Evolutionary conservation across 148 eudicot species (phyloP).

Genomic region (Talinum fruticosum): DNA sequence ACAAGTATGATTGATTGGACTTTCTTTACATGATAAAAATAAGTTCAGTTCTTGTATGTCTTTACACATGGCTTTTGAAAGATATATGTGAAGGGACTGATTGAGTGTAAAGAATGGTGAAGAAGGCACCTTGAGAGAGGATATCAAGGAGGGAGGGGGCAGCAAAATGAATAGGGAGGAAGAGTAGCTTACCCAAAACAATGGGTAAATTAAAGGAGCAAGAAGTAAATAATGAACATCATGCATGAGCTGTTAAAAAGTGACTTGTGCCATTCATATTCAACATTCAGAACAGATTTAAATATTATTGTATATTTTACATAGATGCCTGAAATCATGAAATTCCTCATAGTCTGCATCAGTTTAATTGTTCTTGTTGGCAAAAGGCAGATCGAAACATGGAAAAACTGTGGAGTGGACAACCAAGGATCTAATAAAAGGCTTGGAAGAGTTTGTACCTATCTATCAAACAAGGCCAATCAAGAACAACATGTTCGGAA

Average conservation of each 20-base stretch:
- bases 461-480: slow-evolving; percentile 89
- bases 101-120: background rate
- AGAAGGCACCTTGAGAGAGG: background rate
- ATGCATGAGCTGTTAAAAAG: background rate
- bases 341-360: slow-evolving; percentile 27
- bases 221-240: background rate
- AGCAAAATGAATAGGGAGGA: background rate
- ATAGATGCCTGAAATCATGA: background rate
- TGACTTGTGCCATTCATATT: background rate
- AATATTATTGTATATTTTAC: background rate
- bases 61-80: background rate
- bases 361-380: slow-evolving; percentile 63
- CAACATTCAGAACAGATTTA: background rate
- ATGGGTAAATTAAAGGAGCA: background rate
- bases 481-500: slow-evolving; percentile 88
- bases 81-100: background rate
- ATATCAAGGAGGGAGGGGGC: background rate
- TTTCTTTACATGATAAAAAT: background rate
- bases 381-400: slow-evolving; percentile 99
- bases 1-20: background rate
- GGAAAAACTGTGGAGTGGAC: slow-evolving; percentile 97
- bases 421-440: slow-evolving; percentile 75
- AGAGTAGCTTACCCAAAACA: background rate
- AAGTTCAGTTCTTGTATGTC: background rate
- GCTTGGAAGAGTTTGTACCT: slow-evolving; percentile 85